Evolutionary conservation across 352 stramenopile genomes (phyloP).

Genomic region (Blastocystis sp.): DNA sequence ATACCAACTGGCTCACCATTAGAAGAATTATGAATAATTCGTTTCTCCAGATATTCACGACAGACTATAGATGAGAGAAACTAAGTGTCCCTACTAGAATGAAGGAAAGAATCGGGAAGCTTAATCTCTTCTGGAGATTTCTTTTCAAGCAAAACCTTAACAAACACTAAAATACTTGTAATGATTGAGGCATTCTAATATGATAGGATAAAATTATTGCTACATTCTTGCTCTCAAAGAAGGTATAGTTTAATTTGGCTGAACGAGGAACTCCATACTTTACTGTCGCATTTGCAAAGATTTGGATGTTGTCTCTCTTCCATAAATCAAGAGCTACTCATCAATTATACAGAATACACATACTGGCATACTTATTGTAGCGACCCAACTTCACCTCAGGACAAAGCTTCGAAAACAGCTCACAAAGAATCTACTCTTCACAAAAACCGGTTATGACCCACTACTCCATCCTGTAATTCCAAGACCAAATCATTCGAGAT

Average conservation of each 20-base stretch:
- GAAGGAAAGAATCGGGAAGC: conserved; percentile 44
- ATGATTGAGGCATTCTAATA: conserved; percentile 33
- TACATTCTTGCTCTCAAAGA: conserved; percentile 61
- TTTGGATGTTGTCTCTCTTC: conserved; percentile 55
- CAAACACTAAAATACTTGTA: conserved; percentile 53
- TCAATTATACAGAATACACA: background rate
- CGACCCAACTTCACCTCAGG: conserved; percentile 4
- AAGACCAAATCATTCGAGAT: conserved; percentile 9
- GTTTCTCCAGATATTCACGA: conserved; percentile 37
- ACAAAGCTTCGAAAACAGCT: conserved; percentile 35
- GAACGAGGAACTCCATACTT: conserved; percentile 50
- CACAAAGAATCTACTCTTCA: conserved; percentile 4
- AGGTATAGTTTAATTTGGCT: conserved; percentile 40
- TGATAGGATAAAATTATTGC: background rate
- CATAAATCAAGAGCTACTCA: conserved; percentile 18
- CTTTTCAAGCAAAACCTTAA: conserved; percentile 59
- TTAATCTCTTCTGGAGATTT: background rate
- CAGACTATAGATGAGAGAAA: background rate
- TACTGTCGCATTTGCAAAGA: conserved; percentile 55
- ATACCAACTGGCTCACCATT: background rate
- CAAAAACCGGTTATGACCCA: background rate
- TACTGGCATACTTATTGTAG: conserved; percentile 30
- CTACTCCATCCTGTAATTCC: conserved; percentile 32
- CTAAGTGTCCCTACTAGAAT: background rate
- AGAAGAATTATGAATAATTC: conserved; percentile 18